A percentile compares a stretch with the other conserved stretches of the same genome.
Evolutionary conservation across 1,284 basidiomycete species (phyloP).

Genomic region (Thelephora terrestris): DNA sequence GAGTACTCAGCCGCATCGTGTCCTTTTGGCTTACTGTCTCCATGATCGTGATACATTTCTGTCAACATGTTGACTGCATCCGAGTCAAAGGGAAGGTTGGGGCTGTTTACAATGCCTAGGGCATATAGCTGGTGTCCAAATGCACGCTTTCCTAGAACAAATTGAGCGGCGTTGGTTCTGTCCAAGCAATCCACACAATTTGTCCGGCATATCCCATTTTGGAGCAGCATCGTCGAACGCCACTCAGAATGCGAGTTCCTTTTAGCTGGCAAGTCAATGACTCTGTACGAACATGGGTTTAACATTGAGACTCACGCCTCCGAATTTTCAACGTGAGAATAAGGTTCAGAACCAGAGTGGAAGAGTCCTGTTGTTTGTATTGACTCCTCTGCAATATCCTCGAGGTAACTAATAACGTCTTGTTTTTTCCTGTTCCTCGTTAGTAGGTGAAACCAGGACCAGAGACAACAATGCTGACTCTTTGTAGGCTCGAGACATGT

Average conservation of each 20-base stretch:
- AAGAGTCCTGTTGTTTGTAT: conserved; percentile 92
- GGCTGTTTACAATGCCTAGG: conserved; percentile 77
- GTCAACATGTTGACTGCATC: conserved; percentile 97
- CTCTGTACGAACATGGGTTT: neutral
- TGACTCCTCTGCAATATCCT: conserved; percentile 92
- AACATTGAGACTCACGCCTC: conserved; percentile 30
- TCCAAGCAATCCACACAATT: conserved; percentile 98
- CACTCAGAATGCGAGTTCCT: conserved; percentile 26
- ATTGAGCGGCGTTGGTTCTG: conserved; percentile 95
- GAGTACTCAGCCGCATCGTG: neutral
- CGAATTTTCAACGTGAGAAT: conserved; percentile 50
- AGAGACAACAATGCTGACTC: conserved; percentile 36
- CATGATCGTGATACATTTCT: conserved; percentile 98
- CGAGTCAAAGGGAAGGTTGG: conserved; percentile 86
- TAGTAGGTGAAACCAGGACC: conserved; percentile 1
- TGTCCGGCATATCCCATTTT: conserved; percentile 84
- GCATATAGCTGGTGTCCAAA: conserved; percentile 95
- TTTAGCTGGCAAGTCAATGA: neutral
- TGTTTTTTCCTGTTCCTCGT: conserved; percentile 65
- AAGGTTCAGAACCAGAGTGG: conserved; percentile 77
- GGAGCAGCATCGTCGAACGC: conserved; percentile 68
- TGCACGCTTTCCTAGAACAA: conserved; percentile 94
- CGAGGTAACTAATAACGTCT: conserved; percentile 92
- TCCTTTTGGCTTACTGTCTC: conserved; percentile 59
- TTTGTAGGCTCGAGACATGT: conserved; percentile 90